These are phyloP conservation scores for Trichosporon sp. DNA, from an alignment of 1,284 basidiomycete genomes.

Conservation along the genomic window DNA sequence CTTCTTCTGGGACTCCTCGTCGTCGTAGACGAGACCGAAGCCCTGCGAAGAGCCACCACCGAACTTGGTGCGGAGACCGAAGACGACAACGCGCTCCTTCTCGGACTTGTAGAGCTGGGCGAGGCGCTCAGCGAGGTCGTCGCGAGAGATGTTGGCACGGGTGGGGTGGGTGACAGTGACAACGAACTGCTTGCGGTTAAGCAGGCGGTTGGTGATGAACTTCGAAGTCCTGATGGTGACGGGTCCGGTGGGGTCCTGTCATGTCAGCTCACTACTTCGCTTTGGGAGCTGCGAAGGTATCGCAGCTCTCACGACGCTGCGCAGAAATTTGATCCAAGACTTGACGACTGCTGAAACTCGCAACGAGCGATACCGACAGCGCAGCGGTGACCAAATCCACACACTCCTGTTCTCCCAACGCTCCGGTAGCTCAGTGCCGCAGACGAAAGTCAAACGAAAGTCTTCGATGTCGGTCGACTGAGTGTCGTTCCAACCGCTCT, in stretches of 20 bases:
- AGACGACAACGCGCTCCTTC: conserved; percentile 65
- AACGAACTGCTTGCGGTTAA: conserved; percentile 84
- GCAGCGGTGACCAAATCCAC: background rate
- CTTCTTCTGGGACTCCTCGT: conserved; percentile 89
- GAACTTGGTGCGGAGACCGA: conserved; percentile 83
- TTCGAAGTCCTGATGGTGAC: conserved; percentile 98
- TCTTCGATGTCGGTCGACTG: background rate
- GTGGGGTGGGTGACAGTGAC: conserved; percentile 95
- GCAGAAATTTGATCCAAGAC: conserved; percentile 5
- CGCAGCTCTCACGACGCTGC: background rate
- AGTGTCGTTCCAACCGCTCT: background rate
- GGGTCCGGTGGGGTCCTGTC: conserved; percentile 76
- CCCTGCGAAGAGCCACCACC: conserved; percentile 98
- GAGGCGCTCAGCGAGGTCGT: conserved; percentile 91
- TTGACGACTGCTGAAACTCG: background rate
- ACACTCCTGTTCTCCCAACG: background rate
- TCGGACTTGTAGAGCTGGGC: conserved; percentile 69
- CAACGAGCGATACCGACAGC: background rate
- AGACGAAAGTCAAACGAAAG: background rate
- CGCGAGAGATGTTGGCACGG: conserved; percentile 90
- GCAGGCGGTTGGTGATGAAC: conserved; percentile 98
- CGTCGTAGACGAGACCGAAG: conserved; percentile 97
- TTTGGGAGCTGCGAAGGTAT: background rate
- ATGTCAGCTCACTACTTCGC: background rate
- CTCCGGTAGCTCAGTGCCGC: background rate